Evolutionary conservation across 371 early-diverging fungal species (phyloP), one percentile per base, ranked within the genome.

Genomic region (Mortierella sp.): DNA sequence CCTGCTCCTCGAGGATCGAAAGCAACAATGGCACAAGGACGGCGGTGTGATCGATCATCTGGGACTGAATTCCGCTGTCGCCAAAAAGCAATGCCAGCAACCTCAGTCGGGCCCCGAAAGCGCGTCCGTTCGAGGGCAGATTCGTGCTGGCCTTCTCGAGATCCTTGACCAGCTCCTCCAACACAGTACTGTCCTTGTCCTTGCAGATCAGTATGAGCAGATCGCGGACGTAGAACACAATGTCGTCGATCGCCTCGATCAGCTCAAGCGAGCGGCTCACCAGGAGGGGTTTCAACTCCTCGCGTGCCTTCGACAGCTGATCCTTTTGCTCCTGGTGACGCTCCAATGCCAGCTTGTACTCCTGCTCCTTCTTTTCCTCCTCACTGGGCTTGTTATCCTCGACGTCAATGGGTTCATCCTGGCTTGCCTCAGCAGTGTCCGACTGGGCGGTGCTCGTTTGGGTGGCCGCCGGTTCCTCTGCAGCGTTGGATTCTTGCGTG

Each of bases 141-240:
- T 66, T 43, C 31, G 68, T 70, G 69, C 78, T 55, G 53, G 64
- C 71, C 50, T 39, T 40, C 55, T 66, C 55, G 29, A 77, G 44
- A 58, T 70, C 73, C 67, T 80, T 68, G 31, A 66, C 86, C 29
- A 87, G 68, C 68, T 85, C 74, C 77, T 90, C 65, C 50, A 95
- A 74, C 8, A 92, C 85, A 22, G 71, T 73, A 39, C 85, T 86
- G 22, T 89, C 85, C 22, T 86, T 83, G 29, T 87, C 86, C 31
- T 89, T 86, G 55, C 87, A 79, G 71, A 92, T 66, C 4, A 91
- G 69, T 0, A 88, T 87, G 9, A 92, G 77, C 29, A 95, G 83
- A 50, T 95, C 95, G 43, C 94, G 93, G 37, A 95, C 85, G 58
- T 90, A 89, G 76, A 94, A 92, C 24, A 94, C 90, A 2, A 90